These are phyloP conservation scores for Capsicum chinense DNA, from an alignment of 257 asterid species.

Conservation along the genomic window DNA sequence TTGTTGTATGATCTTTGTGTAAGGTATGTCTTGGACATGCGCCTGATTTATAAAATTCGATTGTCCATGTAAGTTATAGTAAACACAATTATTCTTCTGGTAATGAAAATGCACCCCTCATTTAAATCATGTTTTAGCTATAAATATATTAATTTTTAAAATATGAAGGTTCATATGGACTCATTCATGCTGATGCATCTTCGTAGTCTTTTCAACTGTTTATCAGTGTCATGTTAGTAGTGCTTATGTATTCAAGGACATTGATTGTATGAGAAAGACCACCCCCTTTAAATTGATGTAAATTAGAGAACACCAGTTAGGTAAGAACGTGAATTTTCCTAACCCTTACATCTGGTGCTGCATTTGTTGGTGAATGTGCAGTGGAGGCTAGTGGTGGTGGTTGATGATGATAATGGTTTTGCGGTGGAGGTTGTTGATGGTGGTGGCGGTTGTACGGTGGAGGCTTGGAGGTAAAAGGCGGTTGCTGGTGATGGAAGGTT, in stretches of 20 bases:
- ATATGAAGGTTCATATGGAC: not conserved
- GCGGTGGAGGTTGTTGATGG: not conserved
- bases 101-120: conserved; percentile 2
- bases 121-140: conserved; percentile 12
- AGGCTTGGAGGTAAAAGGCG: not conserved
- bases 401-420: not conserved
- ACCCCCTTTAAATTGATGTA: not conserved
- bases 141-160: not conserved
- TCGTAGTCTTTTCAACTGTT: conserved; percentile 10
- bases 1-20: conserved; percentile 23
- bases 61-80: not conserved
- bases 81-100: conserved; percentile 5
- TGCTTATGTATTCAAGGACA: conserved; percentile 8
- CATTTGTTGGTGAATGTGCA: not conserved
- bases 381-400: not conserved
- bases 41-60: not conserved
- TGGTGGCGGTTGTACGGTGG: not conserved
- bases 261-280: not conserved
- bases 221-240: not conserved
- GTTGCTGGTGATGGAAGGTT: not conserved
- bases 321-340: not conserved
- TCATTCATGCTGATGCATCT: conserved; percentile 20
- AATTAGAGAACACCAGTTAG: not conserved
- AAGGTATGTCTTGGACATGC: conserved; percentile 4
- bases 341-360: not conserved